Evolutionary conservation across 805 yeast genomes (phyloP), one percentile per base, ranked within the genome.

Genomic region (Kodamaea nitidulidarum): DNA sequence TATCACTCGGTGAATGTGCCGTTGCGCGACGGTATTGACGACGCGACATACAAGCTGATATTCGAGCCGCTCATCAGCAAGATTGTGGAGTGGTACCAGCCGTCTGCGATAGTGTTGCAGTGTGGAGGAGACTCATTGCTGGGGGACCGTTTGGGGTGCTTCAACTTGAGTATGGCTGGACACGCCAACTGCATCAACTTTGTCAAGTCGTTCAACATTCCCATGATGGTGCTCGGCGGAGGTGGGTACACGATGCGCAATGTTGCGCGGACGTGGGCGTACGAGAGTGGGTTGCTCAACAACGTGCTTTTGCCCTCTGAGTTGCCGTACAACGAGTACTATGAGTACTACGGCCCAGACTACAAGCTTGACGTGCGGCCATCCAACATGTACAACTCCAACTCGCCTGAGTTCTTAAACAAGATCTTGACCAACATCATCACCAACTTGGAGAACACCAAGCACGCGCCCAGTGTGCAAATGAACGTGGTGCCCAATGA

Each of bases 171-270:
- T 41, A 90, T 91, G 78, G 72, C 71, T 40, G 98, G 96, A 0
- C 99, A 95, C 60, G 98, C 97, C 29, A 95, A 91, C 62, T 93
- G 98, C 70, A 87, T 91, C 37, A 80, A 83, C 50, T 91, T 78
- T 63, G 88, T 90, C 37, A 85, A 84, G 58, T 75, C 85, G 7
- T 87, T 91, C 56, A 85, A 86, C 35, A 73, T 93, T 12, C 98
- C 98, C 7, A 67, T 87, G 75, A 76, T 93, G 81, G 95, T 93
- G 21, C 73, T 93, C 15, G 98, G 98, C 29, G 98, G 98, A 36
- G 98, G 98, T 51, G 98, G 98, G 15, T 93, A 93, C 65, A 93
- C 98, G 2, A 95, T 95, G 76, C 76, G 97, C 60, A 93, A 93
- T 58, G 98, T 93, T 35, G 88, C 97, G 4, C 72, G 98, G 50